Percentiles rank a stretch among this genome's conserved stretches.
phyloP scores from a whole-genome alignment of 164 flowering plant genomes.

The Magnolia officinalis region DNA sequence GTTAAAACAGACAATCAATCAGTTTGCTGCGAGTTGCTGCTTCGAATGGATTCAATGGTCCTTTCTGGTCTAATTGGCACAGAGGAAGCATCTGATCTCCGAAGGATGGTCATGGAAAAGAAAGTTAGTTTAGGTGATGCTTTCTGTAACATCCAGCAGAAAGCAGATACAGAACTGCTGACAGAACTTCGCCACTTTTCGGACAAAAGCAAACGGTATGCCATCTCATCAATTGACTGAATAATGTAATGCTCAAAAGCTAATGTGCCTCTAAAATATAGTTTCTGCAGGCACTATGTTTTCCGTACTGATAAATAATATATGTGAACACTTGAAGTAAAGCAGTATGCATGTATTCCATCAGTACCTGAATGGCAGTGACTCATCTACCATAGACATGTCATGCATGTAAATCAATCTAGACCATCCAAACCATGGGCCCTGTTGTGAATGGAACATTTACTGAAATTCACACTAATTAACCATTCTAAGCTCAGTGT shows the following conservation, averaged over 20 bases:
- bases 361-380: neutral
- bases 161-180: conserved; percentile 53
- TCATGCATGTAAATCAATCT: neutral
- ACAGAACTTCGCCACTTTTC: conserved; percentile 48
- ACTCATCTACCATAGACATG: neutral
- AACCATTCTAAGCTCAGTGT: neutral
- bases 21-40: conserved; percentile 53
- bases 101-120: conserved; percentile 43
- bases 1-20: conserved; percentile 32
- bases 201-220: conserved; percentile 41
- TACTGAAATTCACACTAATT: neutral
- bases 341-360: neutral
- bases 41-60: conserved; percentile 80
- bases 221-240: neutral
- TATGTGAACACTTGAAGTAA: neutral
- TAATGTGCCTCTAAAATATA: neutral
- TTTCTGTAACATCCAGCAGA: conserved; percentile 29
- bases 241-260: neutral
- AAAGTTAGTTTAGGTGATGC: conserved; percentile 35
- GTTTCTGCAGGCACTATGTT: neutral
- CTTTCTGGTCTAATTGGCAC: conserved; percentile 46
- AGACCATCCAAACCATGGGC: neutral
- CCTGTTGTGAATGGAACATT: neutral
- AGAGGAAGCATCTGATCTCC: conserved; percentile 55
- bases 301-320: neutral